Conservation (phyloP, 73 alveolate species). For the Loxodes magnus region DNA sequence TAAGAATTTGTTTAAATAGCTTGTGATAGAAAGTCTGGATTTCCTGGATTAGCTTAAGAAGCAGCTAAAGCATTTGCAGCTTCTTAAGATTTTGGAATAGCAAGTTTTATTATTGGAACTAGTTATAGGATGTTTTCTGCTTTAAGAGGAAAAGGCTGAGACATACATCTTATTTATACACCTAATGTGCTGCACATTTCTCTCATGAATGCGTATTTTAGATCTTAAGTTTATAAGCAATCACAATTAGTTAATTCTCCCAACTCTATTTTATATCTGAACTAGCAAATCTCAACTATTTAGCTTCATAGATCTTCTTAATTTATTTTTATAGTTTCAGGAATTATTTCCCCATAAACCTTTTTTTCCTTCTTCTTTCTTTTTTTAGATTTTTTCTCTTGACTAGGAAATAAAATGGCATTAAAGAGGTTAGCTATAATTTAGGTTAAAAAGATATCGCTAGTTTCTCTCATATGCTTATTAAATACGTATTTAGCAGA, state of each 20-base stretch:
- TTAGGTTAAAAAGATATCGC: constrained; percentile 38
- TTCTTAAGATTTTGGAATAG: constrained; percentile 28
- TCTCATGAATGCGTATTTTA: too few species aligned
- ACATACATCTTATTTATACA: too few species aligned
- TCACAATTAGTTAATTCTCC: constrained; percentile 2
- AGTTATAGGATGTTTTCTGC: too few species aligned
- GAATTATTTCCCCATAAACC: constrained; percentile 23
- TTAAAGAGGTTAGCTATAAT: constrained; percentile 53
- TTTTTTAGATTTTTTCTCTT: constrained; percentile 20
- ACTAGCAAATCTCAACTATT: constrained; percentile 1
- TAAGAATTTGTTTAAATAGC: constrained; percentile 17
- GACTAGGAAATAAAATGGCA: constrained; percentile 29
- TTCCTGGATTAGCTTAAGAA: constrained; percentile 13
- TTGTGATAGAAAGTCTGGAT: background rate
- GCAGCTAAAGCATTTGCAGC: constrained; percentile 19
- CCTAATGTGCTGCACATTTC: too few species aligned
- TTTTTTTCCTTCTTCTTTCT: constrained; percentile 17
- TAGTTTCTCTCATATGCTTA: constrained; percentile 50
- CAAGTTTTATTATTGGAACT: constrained; percentile 9
- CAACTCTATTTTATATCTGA: background rate
- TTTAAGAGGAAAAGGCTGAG: too few species aligned
- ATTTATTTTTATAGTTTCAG: constrained; percentile 20
- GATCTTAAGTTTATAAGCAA: constrained; percentile 8
- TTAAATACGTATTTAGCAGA: constrained; percentile 60
- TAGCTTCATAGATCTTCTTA: constrained; percentile 17